Evolutionary conservation across 768 basidiomycete genomes (phyloP), one percentile per base, ranked within the genome.

Genomic region (Boletus vermiculosoides): DNA sequence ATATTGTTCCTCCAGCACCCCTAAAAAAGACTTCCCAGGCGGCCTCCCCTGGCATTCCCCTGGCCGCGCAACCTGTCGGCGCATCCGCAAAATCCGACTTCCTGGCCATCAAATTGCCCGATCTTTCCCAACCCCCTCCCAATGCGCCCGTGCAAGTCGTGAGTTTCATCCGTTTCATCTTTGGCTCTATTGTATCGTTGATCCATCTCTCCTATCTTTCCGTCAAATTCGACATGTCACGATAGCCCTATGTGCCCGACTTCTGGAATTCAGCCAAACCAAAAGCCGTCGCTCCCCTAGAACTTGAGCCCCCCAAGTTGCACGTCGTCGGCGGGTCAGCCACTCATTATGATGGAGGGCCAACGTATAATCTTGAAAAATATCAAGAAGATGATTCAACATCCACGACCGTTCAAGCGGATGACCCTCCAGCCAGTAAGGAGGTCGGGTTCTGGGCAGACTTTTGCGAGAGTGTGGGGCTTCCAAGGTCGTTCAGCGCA

Each of bases 221-320:
- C 41, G 49, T 52, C 51, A 56, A 45, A 55, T 50, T 13, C 30
- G 25, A 44, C 49, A 36, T 16, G 25, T n/a, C 36, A 30, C 55
- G 42, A 11, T 63, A 88, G 86, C 86, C 87, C 11, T 81, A 79
- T 66, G 66, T 79, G 1, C 80, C 79, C 34, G 85, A 87, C 74
- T 78, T 83, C 62, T 86, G 81, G 79, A 73, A 78, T 40, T 80
- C 84, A 1, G 76, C 77, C n/a, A 71, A 69, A 59, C 73, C 44
- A 70, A 78, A 62, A 63, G 71, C 44, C 41, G 69, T 41, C 36
- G 60, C 56, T 56, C 69, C 68, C 36, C 52, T 62, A 9, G 60
- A 72, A 33, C 60, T 60, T 1, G 66, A 53, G 41, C 65, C 55
- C 22, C 83, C 82, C 42, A 83, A 83, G 65, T 70, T 86, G 54